Evolutionary conservation across 495 filamentous ascomycete species (phyloP), one percentile per base, ranked within the genome.

Genomic region (Hyaloscypha bicolor): DNA sequence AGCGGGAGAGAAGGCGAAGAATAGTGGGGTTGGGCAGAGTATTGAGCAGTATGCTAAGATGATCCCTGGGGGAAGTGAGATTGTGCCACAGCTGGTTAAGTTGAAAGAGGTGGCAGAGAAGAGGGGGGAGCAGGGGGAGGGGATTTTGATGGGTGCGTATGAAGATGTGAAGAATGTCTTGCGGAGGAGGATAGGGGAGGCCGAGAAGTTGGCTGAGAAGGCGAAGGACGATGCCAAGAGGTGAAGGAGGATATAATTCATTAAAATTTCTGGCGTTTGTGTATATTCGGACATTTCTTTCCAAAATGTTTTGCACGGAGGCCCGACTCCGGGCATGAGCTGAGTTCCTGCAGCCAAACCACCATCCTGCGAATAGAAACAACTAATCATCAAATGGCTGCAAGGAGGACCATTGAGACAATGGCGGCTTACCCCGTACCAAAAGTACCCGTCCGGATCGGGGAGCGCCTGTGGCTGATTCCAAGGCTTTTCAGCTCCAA

Each of bases 111-210:
- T 87, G 9, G 81, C 81, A 3, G 76, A 87, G 71, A 83, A 86
- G 76, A 83, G 87, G 70, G 84, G 86, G 22, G 75, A 81, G 25
- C 86, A 91, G 67, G 88, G 85, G 6, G 78, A 89, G 78, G 77
- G 83, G 69, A 76, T 91, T 9, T 68, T 86, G 19, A 85, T 87
- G 73, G 87, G 88, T 70, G 86, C 89, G 1, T 71, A 84, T 37
- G 72, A 82, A 31, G 88, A 92, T 56, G 67, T 84, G 16, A 66
- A 75, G 65, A 68, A 80, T 62, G 71, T 82, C 30, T 56, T 84
- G 9, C 72, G 76, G 62, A 79, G 80, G 65, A 76, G 78, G 72
- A 76, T 75, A 12, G 68, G 76, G 48, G 77, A 80, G 74, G 79
- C 75, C 1, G 72, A 82, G 64, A 75, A 79, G 61, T 76, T 82